Evolutionary conservation across 1,139 yeast genomes (phyloP), one percentile per base, ranked within the genome.

Genomic region (Blastobotrys persicus): DNA sequence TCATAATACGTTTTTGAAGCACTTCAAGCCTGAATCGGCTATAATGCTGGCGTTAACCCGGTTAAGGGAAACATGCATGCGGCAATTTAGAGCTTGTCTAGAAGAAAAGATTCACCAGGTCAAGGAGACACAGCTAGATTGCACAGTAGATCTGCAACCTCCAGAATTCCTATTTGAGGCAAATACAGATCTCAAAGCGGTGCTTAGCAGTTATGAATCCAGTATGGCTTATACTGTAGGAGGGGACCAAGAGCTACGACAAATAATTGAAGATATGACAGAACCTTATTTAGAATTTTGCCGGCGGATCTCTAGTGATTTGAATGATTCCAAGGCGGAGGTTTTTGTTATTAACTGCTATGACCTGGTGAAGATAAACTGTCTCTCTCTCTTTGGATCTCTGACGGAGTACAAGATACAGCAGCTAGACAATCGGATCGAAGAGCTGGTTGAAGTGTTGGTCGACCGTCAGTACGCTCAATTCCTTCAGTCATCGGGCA

Each of bases 1-100:
- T 66, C 69, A 73, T 26, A 64, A 83, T 56, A 88, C 88, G 86
- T 84, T 84, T 59, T 62, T 71, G 9, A 88, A 84, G 49, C 60
- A 61, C 42, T 54, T 57, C 12, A 34, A 45, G 16, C 47, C 45
- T 5, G 47, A 49, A 7, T 51, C 61, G 3, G 56, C 61, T 6
- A 47, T 68, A 2, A 50, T 58, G 45, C 51, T 45, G 1, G 51
- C 65, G 5, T 48, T 67, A n/a, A 54, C 52, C 13, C 58, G 59
- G 28, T 59, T 68, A 41, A 57, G 57, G 9, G 57, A 54, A 31
- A 55, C 60, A 14, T 53, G 66, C 33, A 48, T 56, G 49, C 46
- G 64, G 9, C 71, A 67, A 48, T 66, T 69, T 51, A 55, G 56
- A 35, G 61, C 61, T 32, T 54, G 64, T 17, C 55, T 68, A 26